A percentile compares a stretch with the other conserved stretches of the same genome.
phyloP scores from a whole-genome alignment of 2,329 filamentous ascomycete genomes.

The Coleophoma cylindrospora region DNA sequence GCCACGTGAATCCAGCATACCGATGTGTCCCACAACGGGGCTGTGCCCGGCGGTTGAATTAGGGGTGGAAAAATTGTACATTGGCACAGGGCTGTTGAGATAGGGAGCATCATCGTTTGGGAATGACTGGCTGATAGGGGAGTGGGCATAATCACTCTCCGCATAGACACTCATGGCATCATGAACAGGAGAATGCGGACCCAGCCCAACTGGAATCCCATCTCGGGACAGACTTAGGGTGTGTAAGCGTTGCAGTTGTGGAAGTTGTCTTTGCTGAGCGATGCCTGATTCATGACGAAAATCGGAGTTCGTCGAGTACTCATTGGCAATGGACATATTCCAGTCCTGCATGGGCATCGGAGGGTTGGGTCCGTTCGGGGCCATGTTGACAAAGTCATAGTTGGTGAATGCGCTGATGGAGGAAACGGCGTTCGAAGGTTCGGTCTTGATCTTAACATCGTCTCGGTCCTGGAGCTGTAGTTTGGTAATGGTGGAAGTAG shows the following conservation, averaged over 20 bases:
- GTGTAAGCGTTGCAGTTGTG: conserved; percentile 45
- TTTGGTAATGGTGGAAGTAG: conserved; percentile 18
- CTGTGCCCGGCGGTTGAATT: conserved; percentile 50
- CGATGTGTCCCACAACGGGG: conserved; percentile 37
- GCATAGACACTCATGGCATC: conserved; percentile 47
- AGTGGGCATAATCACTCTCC: conserved; percentile 53
- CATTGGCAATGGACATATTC: conserved; percentile 22
- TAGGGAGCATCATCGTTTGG: conserved; percentile 50
- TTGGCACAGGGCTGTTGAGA: conserved; percentile 48
- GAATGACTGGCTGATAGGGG: conserved; percentile 48
- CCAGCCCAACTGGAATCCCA: conserved; percentile 14
- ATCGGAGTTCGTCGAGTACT: conserved; percentile 19
- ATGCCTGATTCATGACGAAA: conserved; percentile 15
- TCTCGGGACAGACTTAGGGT: conserved; percentile 35
- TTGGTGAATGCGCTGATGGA: conserved; percentile 24
- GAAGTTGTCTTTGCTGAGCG: conserved; percentile 29
- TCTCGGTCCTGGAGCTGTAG: conserved; percentile 14
- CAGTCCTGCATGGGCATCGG: conserved; percentile 24
- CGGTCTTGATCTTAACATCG: conserved; percentile 25
- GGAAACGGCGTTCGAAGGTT: conserved; percentile 15
- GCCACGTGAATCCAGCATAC: conserved; percentile 46
- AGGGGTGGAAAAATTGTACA: conserved; percentile 52
- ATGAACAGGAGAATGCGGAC: conserved; percentile 17
- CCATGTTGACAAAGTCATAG: conserved; percentile 34
- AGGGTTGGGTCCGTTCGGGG: conserved; percentile 21